These are phyloP conservation scores for Paracamarosporium sp. DNA, from an alignment of 2,329 filamentous ascomycete species.

Conservation along the genomic window DNA sequence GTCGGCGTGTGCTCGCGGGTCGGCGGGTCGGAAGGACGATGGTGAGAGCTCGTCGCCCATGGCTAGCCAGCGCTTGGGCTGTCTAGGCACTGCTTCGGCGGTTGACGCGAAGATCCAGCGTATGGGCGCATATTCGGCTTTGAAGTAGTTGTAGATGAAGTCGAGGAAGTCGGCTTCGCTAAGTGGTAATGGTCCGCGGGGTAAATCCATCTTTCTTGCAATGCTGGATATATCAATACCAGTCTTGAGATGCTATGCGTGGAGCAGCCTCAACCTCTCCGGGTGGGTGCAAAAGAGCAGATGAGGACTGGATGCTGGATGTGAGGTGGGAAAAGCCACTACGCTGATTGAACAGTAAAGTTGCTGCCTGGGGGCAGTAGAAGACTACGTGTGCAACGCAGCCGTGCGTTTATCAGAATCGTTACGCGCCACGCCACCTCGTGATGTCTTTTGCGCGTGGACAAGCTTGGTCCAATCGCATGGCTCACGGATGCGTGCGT, in stretches of 20 bases:
- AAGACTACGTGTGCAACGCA: not conserved
- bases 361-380: conserved; percentile 3
- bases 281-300: not conserved
- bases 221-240: not conserved
- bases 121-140: conserved; percentile 46
- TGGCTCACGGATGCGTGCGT: not conserved
- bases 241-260: not conserved
- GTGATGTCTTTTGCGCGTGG: not conserved
- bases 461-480: not conserved
- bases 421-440: conserved; percentile 1
- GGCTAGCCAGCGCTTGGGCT: conserved; percentile 36
- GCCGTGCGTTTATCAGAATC: not conserved
- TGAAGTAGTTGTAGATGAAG: conserved; percentile 47
- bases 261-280: not conserved
- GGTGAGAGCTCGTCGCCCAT: conserved; percentile 45
- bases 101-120: conserved; percentile 42
- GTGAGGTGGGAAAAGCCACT: not conserved
- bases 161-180: conserved; percentile 42
- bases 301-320: not conserved
- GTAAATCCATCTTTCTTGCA: conserved; percentile 38
- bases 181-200: conserved; percentile 36
- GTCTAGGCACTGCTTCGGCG: conserved; percentile 39
- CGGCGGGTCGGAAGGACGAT: conserved; percentile 36
- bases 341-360: not conserved
- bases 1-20: conserved; percentile 46